A percentile compares a stretch with the other conserved stretches of the same genome.
phyloP scores from a whole-genome alignment of 208 protist genomes.

The Crithidia acanthocephali region DNA sequence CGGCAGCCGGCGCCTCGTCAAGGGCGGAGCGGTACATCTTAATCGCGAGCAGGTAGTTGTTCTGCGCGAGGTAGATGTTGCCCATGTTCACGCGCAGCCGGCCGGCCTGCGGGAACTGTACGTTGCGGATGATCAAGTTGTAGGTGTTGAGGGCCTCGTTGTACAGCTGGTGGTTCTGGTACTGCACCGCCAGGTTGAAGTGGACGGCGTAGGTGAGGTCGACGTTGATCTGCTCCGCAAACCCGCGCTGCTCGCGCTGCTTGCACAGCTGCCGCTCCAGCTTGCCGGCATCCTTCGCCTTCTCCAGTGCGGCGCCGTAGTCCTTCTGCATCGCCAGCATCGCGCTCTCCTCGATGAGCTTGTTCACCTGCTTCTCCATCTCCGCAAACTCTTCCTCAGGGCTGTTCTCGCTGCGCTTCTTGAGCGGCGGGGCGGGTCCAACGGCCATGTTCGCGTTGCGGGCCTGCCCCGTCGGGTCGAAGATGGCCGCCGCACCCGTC shows the following conservation, averaged over 20 bases:
- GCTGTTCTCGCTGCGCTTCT: slow-evolving; percentile 91
- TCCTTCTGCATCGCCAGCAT: slow-evolving; percentile 88
- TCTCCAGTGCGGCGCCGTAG: slow-evolving; percentile 91
- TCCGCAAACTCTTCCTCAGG: slow-evolving; percentile 93
- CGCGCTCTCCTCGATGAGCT: slow-evolving; percentile 95
- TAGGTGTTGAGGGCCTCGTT: slow-evolving; percentile 96
- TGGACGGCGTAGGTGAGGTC: slow-evolving; percentile 97
- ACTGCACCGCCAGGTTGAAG: slow-evolving; percentile 97
- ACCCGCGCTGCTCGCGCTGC: slow-evolving; percentile 88
- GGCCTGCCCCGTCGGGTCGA: slow-evolving; percentile 84
- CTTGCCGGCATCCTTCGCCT: slow-evolving; percentile 95
- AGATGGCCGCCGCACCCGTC: slow-evolving; percentile 46
- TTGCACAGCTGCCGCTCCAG: slow-evolving; percentile 92
- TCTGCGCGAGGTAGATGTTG: slow-evolving; percentile 98
- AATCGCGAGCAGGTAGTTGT: slow-evolving; percentile 96
- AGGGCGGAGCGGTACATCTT: slow-evolving; percentile 98
- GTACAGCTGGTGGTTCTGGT: slow-evolving; percentile 95
- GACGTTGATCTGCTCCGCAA: slow-evolving; percentile 95
- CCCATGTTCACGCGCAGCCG: slow-evolving; percentile 98
- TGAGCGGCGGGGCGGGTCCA: slow-evolving; percentile 89
- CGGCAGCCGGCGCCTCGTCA: slow-evolving; percentile 92
- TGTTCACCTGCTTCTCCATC: slow-evolving; percentile 95
- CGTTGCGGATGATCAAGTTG: slow-evolving; percentile 95
- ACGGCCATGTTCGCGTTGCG: slow-evolving; percentile 65
- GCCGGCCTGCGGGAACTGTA: slow-evolving; percentile 92